Conservation (phyloP, 2,329 filamentous ascomycete species). For the Myriosclerotinia scirpicola region DNA sequence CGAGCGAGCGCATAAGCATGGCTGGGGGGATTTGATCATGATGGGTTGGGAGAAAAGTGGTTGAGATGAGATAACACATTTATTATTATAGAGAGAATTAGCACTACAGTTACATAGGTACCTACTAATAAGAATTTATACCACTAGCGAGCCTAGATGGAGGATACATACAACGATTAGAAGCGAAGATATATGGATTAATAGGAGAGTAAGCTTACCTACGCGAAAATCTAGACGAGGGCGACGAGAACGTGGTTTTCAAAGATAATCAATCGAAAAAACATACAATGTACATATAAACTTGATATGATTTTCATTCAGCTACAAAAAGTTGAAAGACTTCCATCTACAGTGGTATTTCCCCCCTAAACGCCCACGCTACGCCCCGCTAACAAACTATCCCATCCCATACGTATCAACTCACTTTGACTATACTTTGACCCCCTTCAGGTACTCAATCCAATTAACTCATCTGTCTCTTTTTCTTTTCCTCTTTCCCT, state of each 20-base stretch:
- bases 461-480: not conserved
- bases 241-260: not conserved
- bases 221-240: not conserved
- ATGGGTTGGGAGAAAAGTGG: too few species aligned
- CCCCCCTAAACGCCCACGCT: constrained; percentile 17
- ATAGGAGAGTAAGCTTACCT: not conserved
- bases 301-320: constrained; percentile 5
- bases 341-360: constrained; percentile 19
- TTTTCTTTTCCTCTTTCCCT: not conserved
- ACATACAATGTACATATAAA: not conserved
- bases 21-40: too few species aligned
- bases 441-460: not conserved
- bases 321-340: not conserved
- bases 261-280: not conserved
- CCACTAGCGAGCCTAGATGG: too few species aligned
- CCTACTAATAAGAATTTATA: too few species aligned
- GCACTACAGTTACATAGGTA: too few species aligned
- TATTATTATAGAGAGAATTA: too few species aligned
- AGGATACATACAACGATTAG: too few species aligned
- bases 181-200: too few species aligned
- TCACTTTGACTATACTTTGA: not conserved
- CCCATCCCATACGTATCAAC: constrained; percentile 12
- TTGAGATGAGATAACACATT: too few species aligned
- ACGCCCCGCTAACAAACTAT: constrained; percentile 17
- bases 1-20: too few species aligned